A percentile compares a stretch with the other conserved stretches of the same genome.
phyloP scores from a whole-genome alignment of 202 grass and related monocot genomes.

The Thinopyrum obtusiflorum region DNA sequence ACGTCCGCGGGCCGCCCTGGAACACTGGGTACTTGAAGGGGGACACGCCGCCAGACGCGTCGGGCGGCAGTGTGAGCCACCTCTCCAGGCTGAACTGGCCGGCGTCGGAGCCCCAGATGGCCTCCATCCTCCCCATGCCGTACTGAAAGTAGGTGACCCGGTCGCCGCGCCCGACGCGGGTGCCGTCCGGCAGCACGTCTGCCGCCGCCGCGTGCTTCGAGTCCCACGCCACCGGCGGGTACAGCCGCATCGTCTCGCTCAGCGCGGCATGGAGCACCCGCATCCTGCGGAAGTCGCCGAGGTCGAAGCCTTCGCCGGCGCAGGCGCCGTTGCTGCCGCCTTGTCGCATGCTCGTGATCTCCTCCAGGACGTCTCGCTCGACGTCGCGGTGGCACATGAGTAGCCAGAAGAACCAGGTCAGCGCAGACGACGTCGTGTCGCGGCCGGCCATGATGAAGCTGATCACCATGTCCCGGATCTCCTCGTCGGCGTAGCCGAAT shows the following conservation, averaged over 20 bases:
- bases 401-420: constrained; percentile 97
- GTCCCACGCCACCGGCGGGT: constrained; percentile 91
- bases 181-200: constrained; percentile 87
- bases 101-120: constrained; percentile 69
- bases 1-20: constrained; percentile 81
- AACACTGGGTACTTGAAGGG: constrained; percentile 87
- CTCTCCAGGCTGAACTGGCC: constrained; percentile 51
- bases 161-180: constrained; percentile 50
- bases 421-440: constrained; percentile 81
- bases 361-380: constrained; percentile 47
- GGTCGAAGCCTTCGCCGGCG: constrained; percentile 33
- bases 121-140: constrained; percentile 88
- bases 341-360: background rate
- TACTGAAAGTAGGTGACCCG: constrained; percentile 92
- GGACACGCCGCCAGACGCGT: constrained; percentile 43
- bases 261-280: constrained; percentile 74
- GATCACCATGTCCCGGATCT: constrained; percentile 87
- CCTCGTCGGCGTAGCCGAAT: constrained; percentile 63
- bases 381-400: constrained; percentile 55
- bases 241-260: constrained; percentile 85
- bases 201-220: constrained; percentile 61
- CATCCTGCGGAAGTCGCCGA: constrained; percentile 49
- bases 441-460: constrained; percentile 90
- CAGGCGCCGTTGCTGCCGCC: background rate
- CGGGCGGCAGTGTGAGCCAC: constrained; percentile 44